Evolutionary conservation across 2,329 filamentous ascomycete species (phyloP).

Genomic region (Trichoderma sp.): DNA sequence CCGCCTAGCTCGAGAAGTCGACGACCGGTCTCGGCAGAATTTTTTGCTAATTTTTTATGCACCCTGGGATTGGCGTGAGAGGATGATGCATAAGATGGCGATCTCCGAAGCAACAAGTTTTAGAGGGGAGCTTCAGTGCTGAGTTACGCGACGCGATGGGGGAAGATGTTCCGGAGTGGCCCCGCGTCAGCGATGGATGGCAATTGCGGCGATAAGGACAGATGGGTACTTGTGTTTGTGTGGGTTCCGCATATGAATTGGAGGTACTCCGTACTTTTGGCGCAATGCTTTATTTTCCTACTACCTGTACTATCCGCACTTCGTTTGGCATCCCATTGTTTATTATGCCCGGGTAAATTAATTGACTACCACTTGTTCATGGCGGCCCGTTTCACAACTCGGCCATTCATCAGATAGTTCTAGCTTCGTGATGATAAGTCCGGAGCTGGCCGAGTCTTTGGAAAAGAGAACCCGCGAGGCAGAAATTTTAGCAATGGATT

Average conservation of each 20-base stretch:
- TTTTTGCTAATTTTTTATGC: not conserved
- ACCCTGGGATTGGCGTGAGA: not conserved
- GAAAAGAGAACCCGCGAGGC: not conserved
- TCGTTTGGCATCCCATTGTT: not conserved
- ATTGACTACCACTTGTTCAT: not conserved
- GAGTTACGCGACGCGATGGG: constrained; percentile 16
- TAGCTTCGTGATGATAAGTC: not conserved
- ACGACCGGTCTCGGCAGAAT: constrained; percentile 6
- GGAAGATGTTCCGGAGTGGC: constrained; percentile 14
- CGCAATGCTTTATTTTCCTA: not conserved
- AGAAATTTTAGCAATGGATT: not conserved
- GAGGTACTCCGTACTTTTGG: not conserved
- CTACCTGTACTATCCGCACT: not conserved
- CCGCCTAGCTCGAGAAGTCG: not conserved
- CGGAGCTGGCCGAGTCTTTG: not conserved
- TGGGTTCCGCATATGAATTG: not conserved
- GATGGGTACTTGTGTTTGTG: not conserved
- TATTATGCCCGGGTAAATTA: not conserved
- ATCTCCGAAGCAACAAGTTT: constrained; percentile 11
- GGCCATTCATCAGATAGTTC: not conserved
- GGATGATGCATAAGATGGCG: constrained; percentile 13
- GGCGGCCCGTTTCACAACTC: not conserved
- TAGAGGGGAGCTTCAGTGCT: constrained; percentile 18
- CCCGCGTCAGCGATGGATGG: constrained; percentile 7
- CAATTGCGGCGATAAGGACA: not conserved